Conservation (phyloP, 148 eudicot genomes). For the Nyssa sinensis region DNA sequence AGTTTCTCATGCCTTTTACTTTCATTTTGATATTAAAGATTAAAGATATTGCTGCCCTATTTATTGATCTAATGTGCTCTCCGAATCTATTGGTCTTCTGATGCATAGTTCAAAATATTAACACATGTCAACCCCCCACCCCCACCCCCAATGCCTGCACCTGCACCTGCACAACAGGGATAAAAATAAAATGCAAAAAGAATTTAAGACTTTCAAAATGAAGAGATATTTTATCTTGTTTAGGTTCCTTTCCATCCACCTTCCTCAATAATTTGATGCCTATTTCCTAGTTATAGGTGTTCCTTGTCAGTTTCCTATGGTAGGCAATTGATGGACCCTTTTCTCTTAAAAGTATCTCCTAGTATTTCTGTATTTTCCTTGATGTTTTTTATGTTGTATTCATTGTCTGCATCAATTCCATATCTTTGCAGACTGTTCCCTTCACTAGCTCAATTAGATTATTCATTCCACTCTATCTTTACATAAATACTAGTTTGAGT, state of each 20-base stretch:
- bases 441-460: neutral
- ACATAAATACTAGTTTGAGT: neutral
- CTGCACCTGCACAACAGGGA: neutral
- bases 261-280: neutral
- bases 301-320: neutral
- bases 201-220: neutral
- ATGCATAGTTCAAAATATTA: neutral
- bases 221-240: neutral
- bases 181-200: neutral
- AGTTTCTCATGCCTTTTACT: slow-evolving; percentile 15
- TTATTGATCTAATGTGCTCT: neutral
- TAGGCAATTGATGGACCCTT: too few species aligned
- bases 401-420: neutral
- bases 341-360: neutral
- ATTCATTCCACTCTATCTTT: neutral
- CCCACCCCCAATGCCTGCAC: neutral
- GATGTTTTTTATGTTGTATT: neutral
- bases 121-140: neutral
- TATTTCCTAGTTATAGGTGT: neutral
- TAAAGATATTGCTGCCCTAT: neutral
- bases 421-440: neutral
- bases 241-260: neutral
- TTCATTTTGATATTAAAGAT: neutral
- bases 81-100: neutral
- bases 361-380: neutral